Conservation (phyloP, 495 filamentous ascomycete genomes). For the Penicillium mononematosum region DNA sequence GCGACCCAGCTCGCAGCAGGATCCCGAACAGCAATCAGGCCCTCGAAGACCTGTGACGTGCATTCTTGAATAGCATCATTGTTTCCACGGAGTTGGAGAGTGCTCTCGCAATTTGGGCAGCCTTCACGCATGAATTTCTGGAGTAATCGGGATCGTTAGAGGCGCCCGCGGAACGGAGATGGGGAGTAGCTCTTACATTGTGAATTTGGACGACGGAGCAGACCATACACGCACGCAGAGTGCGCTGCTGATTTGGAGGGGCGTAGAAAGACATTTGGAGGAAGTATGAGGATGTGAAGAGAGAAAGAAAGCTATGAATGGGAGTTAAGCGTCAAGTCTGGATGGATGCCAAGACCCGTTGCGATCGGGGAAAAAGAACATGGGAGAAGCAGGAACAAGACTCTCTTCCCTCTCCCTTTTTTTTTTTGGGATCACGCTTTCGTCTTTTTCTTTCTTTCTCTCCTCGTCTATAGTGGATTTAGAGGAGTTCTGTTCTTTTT, state of each 20-base stretch:
- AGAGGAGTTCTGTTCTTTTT: constrained; percentile 19
- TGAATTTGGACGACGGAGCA: constrained; percentile 87
- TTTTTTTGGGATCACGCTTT: constrained; percentile 1
- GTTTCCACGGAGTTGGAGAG: constrained; percentile 77
- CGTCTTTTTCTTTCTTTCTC: constrained; percentile 3
- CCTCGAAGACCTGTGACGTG: constrained; percentile 93
- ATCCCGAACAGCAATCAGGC: constrained; percentile 76
- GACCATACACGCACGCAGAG: constrained; percentile 96
- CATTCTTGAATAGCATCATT: constrained; percentile 82
- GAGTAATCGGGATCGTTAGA: constrained; percentile 6
- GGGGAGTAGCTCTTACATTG: constrained; percentile 50
- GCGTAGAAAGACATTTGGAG: constrained; percentile 53
- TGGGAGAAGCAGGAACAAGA: constrained; percentile 23
- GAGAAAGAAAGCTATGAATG: constrained; percentile 8
- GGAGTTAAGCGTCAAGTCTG: constrained; percentile 19
- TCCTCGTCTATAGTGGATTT: constrained; percentile 14
- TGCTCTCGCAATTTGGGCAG: constrained; percentile 94
- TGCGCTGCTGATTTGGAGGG: constrained; percentile 66
- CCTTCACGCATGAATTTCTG: constrained; percentile 80
- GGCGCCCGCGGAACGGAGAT: not conserved
- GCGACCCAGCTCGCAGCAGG: constrained; percentile 84
- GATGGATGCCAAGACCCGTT: constrained; percentile 30
- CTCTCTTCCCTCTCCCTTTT: not conserved
- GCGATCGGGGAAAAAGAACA: constrained; percentile 31
- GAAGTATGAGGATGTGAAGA: constrained; percentile 4